Base-by-base conservation (phyloP, 2,329 filamentous ascomycete genomes). In the Aureobasidium melanogenum region DNA sequence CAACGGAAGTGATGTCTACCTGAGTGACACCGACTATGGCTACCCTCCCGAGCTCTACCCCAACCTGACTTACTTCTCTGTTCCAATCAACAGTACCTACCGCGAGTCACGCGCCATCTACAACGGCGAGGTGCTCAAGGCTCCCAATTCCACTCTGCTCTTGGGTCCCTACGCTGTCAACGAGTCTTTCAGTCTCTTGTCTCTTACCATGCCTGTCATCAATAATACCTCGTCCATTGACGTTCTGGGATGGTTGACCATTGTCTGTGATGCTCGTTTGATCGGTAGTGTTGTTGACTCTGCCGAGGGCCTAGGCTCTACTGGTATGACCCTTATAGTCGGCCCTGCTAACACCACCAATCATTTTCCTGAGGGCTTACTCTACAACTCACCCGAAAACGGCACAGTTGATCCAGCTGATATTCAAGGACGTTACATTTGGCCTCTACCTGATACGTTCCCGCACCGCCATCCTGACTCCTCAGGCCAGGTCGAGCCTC, bases 201-300 rank as follows among this genome's bases (percentile, higher is more conserved):
- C 91, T 2, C 78, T 96, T 62, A 96, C 91, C 0, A 75, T 93
- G 17, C 89, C 91, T 0, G 84, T 97, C 58, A 82, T 89, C 63
- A 85, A 88, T 70, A 88, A 86, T 65, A 79, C 80, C 1, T 80
- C 81, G 2, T 71, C 75, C 44, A 76, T 76, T 3, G 85, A 88
- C 64, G 82, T 93, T 0, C 79, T 96, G 5, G 92, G 90, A 1
- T 96, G 91, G 77, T 82, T 96, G 77, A 96, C 91, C 1, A 76
- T 93, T 2, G 79, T 96, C n/a, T 82, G 88, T 60, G 83, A 88
- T 61, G 87, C 87, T 1, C 75, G 76, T 4, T 80, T 87, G 1
- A 77, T 94, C 3, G 76, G 85, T n/a, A 73, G 80, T 47, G 81
- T 91, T 1, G 76, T 86, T 28, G 73, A 76, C 19, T 88, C 87